Conservation (phyloP, 148 eudicot species). For the Camellia sinensis region DNA sequence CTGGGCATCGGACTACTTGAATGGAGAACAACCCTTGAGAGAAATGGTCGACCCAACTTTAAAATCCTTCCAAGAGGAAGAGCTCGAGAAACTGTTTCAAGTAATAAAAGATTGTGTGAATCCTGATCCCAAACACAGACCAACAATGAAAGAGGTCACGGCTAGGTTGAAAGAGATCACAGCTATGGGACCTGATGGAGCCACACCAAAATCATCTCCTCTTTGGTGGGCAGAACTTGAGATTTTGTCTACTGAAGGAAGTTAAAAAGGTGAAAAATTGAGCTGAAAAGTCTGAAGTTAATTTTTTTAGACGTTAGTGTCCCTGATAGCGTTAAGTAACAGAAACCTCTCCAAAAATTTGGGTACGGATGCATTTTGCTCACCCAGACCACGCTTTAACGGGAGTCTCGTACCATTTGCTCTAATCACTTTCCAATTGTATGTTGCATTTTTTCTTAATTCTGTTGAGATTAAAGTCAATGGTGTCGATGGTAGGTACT, state of each 20-base stretch:
- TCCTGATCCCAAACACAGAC: slow-evolving; percentile 57
- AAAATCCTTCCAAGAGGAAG: slow-evolving; percentile 41
- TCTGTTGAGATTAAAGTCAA: neutral
- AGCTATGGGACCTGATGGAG: slow-evolving; percentile 60
- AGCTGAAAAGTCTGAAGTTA: slow-evolving; percentile 3
- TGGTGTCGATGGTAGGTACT: neutral
- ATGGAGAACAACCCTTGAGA: slow-evolving; percentile 30
- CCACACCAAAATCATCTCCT: slow-evolving; percentile 69
- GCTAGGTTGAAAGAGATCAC: slow-evolving; percentile 58
- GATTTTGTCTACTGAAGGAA: slow-evolving; percentile 52
- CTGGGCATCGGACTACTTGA: slow-evolving; percentile 56
- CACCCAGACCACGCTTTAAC: too few species aligned
- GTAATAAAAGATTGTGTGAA: slow-evolving; percentile 54
- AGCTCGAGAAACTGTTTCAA: slow-evolving; percentile 39
- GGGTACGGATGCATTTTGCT: too few species aligned
- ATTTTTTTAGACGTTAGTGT: too few species aligned
- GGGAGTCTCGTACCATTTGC: too few species aligned
- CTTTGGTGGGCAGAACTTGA: slow-evolving; percentile 98
- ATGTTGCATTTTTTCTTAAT: neutral
- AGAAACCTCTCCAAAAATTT: too few species aligned
- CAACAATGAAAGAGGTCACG: slow-evolving; percentile 57
- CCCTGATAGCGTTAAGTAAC: too few species aligned
- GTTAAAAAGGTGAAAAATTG: slow-evolving; percentile 20
- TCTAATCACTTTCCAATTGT: neutral
- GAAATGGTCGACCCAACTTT: slow-evolving; percentile 71